Evolutionary conservation across 495 filamentous ascomycete genomes (phyloP), one percentile per base, ranked within the genome.

Genomic region (Opeltia flavorubescens): DNA sequence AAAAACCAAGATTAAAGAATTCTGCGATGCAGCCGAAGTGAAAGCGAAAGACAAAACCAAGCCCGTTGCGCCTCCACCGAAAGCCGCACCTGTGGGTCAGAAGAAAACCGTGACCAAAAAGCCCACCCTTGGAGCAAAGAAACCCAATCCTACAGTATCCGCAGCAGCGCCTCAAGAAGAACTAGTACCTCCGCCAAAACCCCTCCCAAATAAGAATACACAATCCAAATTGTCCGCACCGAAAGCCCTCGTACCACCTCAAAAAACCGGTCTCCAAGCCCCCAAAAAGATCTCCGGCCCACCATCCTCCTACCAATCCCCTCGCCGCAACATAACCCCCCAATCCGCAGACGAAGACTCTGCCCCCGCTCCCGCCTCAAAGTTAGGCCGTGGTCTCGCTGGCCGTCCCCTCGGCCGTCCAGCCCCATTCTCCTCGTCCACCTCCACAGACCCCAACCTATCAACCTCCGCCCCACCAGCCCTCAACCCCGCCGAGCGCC

Each of bases 31-130:
- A 1, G 93, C 93, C 2, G 82, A 94, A 57, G 93, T 99, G 42
- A 94, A 89, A 62, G 91, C 93, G 33, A 96, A 96, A 60, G 89
- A 93, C 51, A 91, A 94, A 55, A 91, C 93, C 4, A 95, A 95
- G 62, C 77, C 86, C 13, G 77, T 76, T 33, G 65, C 80, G 40
- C 74, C 77, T 30, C 83, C 86, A 8, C 79, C 74, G 23, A 75
- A 75, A 57, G 54, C 68, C 11, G 65, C 69, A 11, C 54, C 72
- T 23, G 60, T 72, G 4, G 59, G 65, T 47, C 53, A 54, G 30
- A 51, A 53, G 31, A 48, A 47, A 48, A 31, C 51, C 17, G 71
- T 75, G 57, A 62, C 63, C 30, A 81, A 79, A 59, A 80, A 76
- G 50, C 63, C 71, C 20, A 64, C 72, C 17, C 46, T 66, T 15